Base-by-base conservation (phyloP, 108 stramenopile genomes). In the Phaeodactylum tricornutum region DNA sequence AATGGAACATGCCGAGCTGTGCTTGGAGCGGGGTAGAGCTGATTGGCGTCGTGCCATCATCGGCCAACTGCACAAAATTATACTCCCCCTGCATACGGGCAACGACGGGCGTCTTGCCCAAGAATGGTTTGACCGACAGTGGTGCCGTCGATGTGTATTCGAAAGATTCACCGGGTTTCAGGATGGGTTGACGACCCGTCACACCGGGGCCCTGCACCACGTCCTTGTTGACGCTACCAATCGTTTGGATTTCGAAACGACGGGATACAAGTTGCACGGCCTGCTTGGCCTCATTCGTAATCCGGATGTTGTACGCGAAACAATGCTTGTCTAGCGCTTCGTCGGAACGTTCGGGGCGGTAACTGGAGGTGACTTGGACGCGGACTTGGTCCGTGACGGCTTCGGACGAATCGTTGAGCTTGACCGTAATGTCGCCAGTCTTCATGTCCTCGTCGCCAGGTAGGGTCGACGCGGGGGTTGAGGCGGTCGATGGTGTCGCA, bases 241-340 rank as follows among this genome's bases (percentile, higher is more conserved):
- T 63, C 6, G 82, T 87, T 55, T 92, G 85, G 54, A 94, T 92
- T 59, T 94, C 88, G 61, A 92, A 94, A 27, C 79, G 67, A 38
- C 93, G 70, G 15, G 81, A 81, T n/a, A 88, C 84, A 21, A 94
- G 54, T 54, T 92, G 87, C 35, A 94, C 85, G 14, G 67, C 53
- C 35, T 68, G 63, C 25, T 66, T 57, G 43, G 67, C 70, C 34
- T 86, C 81, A 56, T 94, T 94, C n/a, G 87, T 92, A 71, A 94
- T 90, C 37, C 87, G 83, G 25, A 94, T 79, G 50, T 85, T 85
- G 88, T 94, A 94, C 17, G 87, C 80, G 67, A 94, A 94, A 58
- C 81, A 84, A 54, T 86, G 83, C 69, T 92, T 85, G 53, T 84
- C 85, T 29, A 72, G 72, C 0, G 55, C 59, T 0, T 84, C 54